Conservation (phyloP, 2,329 filamentous ascomycete species). For the Fusarium domesticum region DNA sequence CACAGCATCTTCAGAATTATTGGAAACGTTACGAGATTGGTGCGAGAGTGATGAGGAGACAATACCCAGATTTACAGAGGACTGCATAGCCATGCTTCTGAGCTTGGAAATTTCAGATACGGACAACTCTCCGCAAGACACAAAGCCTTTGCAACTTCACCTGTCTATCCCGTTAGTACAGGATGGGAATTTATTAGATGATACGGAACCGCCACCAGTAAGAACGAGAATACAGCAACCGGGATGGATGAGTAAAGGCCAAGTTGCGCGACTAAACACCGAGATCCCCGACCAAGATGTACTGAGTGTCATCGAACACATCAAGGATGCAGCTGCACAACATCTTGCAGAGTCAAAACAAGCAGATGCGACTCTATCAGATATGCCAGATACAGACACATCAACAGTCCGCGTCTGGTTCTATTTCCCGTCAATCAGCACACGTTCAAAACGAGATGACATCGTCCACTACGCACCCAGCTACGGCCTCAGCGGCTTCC, state of each 20-base stretch:
- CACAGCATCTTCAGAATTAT: conserved; percentile 9
- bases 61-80: conserved; percentile 2
- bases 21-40: conserved; percentile 24
- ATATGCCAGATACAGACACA: not conserved
- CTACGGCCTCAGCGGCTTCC: conserved; percentile 56
- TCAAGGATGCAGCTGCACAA: conserved; percentile 36
- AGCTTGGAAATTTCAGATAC: conserved; percentile 22
- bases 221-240: conserved; percentile 47
- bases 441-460: conserved; percentile 56
- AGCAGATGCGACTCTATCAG: not conserved
- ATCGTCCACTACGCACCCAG: conserved; percentile 51
- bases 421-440: conserved; percentile 61
- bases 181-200: not conserved
- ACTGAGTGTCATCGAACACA: conserved; percentile 43
- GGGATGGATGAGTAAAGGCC: conserved; percentile 50
- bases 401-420: conserved; percentile 56
- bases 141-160: conserved; percentile 32
- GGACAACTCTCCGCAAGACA: not conserved
- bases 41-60: conserved; percentile 17
- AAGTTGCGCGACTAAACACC: conserved; percentile 37
- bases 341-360: conserved; percentile 28
- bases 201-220: conserved; percentile 39
- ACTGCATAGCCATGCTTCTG: conserved; percentile 26
- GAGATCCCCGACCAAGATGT: conserved; percentile 45
- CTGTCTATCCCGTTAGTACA: conserved; percentile 35